Base-by-base conservation (phyloP, 805 yeast species). In the Ogataea haglerorum region DNA sequence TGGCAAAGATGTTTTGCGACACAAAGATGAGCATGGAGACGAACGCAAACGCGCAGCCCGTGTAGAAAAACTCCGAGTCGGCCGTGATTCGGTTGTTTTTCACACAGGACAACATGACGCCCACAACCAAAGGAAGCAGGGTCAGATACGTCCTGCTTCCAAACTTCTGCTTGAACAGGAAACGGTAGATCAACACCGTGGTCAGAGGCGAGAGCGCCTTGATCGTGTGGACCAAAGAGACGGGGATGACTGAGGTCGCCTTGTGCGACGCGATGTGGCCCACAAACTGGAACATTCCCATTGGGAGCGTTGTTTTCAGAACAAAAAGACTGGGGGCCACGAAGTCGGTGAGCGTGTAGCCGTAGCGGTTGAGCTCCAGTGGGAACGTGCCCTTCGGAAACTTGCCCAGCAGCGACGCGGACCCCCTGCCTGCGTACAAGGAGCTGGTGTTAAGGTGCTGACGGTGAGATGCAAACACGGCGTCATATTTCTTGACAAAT, bases 251-350 rank as follows among this genome's bases (percentile, higher is more conserved):
- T 2, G 90, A 76, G 2, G 96, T 89, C n/a, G 98, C 91, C 57
- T 85, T 85, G 60, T 90, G 96, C 6, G 95, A 78, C 10, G 95
- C 78, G 47, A 90, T 79, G 62, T 91, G 98, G 15, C 98, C 99
- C 15, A 82, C 69, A 51, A 91, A 85, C 67, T 91, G 98, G 66
- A 91, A 93, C 46, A 81, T 68, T 6, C 97, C 98, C 95, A 91
- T 88, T 14, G 98, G 98, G 16, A 87, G 75, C 0, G 95, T 87
- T 10, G 88, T 82, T 36, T 67, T 56, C 12, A 85, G 51, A 24
- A 82, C 68, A 37, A 70, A 56, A 34, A 59, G 49, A 2, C 78
- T 68, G 17, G 95, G 93, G 16, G 63, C 65, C 12, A 82, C 50
- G 48, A 84, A 76, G 23, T 65, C 60, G 3, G 35, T 12, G 53